Base-by-base conservation (phyloP, 371 early-diverging fungal species). In the Rhizomucor miehei region DNA sequence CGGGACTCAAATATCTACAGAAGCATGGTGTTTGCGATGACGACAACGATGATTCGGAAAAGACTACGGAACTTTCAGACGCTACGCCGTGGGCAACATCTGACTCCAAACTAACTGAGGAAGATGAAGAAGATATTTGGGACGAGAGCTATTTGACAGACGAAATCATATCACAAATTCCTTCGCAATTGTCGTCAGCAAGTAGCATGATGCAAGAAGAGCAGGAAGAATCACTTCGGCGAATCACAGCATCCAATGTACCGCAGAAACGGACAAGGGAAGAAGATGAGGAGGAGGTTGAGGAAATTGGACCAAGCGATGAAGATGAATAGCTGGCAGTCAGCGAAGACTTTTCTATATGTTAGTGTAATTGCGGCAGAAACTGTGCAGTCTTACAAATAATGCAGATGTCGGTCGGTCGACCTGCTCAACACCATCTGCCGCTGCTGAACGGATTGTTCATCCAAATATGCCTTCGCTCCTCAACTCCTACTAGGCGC, bases 201-300 rank as follows among this genome's bases (percentile, higher is more conserved):
- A 38, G 16, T 2, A 48, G 35, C 35, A 11, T 29, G n/a, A 36
- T 49, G 37, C 17, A 35, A 36, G 29, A 36, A 49, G 25, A 2
- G 14, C 19, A 46, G 20, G 46, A 46, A 23, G 46, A 46, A 4
- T 13, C 17, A 16, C 41, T 41, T 19, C 4, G 41, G 12, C 16
- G 16, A 41, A 41, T 41, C 16, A 41, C 41, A 6, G 3, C 14
- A 41, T 14, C 24, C 21, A 17, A 5, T 6, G 20, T 14, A 21
- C 13, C 13, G 20, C 46, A 24, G 17, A 46, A 46, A 17, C 46
- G 24, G 45, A 38, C 4, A 44, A 46, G 29, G n/a, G 36, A 54
- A 17, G 38, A 54, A 44, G 45, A 45, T 20, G 35, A 35, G n/a
- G 54, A 46, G 14, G 47, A 52, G 11, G 52, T 41, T 12, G 52